A percentile compares a stretch with the other conserved stretches of the same genome.
These are phyloP conservation scores for Tetrapyrgos nigripes DNA, from an alignment of 1,284 basidiomycete species.

Conservation along the genomic window DNA sequence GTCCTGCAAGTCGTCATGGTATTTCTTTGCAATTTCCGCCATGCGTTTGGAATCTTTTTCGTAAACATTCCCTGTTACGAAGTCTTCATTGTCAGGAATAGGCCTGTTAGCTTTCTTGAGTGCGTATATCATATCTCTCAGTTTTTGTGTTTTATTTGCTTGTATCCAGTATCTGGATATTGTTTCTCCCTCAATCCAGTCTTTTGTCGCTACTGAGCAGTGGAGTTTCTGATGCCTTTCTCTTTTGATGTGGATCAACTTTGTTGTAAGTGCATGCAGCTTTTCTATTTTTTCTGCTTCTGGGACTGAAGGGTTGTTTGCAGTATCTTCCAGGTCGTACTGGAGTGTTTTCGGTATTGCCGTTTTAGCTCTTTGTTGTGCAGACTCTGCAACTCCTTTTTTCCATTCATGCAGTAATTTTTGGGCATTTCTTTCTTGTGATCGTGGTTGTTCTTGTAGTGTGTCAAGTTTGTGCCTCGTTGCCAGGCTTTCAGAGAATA, in stretches of 20 bases:
- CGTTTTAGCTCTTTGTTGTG: not conserved
- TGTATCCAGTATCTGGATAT: too few species aligned
- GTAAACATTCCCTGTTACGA: conserved; percentile 18
- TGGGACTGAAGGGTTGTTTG: not conserved
- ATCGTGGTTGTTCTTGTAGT: not conserved
- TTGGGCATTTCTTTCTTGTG: conserved; percentile 10
- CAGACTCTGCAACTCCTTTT: conserved; percentile 2
- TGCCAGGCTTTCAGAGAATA: not conserved
- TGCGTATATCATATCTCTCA: conserved; percentile 19
- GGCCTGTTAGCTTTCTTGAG: conserved; percentile 13
- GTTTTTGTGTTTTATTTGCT: conserved; percentile 22
- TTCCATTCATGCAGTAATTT: conserved; percentile 3
- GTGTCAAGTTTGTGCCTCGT: not conserved
- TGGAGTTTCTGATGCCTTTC: conserved; percentile 9
- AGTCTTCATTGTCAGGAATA: conserved; percentile 18
- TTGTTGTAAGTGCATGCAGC: not conserved
- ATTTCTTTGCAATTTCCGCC: too few species aligned
- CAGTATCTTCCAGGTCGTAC: not conserved
- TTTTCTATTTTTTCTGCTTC: conserved; percentile 3
- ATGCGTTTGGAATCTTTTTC: too few species aligned
- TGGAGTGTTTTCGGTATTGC: conserved; percentile 4
- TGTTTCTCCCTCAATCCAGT: conserved; percentile 25
- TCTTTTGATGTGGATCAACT: conserved; percentile 11
- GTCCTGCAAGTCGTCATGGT: conserved; percentile 16
- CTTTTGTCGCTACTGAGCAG: conserved; percentile 12